Conservation (phyloP, 1,139 yeast species). For the Pneumocystis sp. region DNA sequence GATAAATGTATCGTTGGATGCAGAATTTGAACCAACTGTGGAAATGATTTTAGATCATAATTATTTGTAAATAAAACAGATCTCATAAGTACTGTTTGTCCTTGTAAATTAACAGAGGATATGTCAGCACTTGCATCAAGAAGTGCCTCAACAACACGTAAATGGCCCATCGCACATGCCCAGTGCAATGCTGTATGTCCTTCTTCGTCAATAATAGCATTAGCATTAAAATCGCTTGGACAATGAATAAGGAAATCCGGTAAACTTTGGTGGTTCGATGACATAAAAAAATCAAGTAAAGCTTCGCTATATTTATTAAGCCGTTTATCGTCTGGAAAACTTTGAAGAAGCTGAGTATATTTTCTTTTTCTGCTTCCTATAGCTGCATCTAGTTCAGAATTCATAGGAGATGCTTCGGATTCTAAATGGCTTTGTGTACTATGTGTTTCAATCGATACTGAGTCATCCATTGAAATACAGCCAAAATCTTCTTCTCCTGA, state of each 20-base stretch:
- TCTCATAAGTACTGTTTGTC: conserved; percentile 82
- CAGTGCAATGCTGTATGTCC: conserved; percentile 93
- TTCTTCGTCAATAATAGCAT: conserved; percentile 77
- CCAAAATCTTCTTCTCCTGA: not conserved
- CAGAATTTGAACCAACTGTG: conserved; percentile 51
- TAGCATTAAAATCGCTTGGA: conserved; percentile 28
- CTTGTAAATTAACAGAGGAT: conserved; percentile 61
- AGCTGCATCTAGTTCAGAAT: not conserved
- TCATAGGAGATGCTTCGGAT: not conserved
- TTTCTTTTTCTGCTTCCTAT: conserved; percentile 19
- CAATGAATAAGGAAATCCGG: not conserved
- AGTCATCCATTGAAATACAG: not conserved
- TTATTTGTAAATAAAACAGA: conserved; percentile 83
- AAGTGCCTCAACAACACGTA: conserved; percentile 56
- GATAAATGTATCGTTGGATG: conserved; percentile 62
- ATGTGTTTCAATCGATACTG: not conserved
- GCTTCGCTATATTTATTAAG: not conserved
- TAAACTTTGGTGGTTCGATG: not conserved
- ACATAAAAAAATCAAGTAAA: not conserved
- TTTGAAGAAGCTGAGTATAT: conserved; percentile 9
- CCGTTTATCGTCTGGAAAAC: not conserved
- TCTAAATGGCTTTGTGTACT: not conserved
- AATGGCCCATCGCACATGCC: conserved; percentile 85
- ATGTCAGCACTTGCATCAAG: conserved; percentile 53
- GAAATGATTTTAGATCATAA: conserved; percentile 60